These are phyloP conservation scores for Neofusicoccum kwambonambiense DNA, from an alignment of 2,329 filamentous ascomycete species.

Conservation along the genomic window DNA sequence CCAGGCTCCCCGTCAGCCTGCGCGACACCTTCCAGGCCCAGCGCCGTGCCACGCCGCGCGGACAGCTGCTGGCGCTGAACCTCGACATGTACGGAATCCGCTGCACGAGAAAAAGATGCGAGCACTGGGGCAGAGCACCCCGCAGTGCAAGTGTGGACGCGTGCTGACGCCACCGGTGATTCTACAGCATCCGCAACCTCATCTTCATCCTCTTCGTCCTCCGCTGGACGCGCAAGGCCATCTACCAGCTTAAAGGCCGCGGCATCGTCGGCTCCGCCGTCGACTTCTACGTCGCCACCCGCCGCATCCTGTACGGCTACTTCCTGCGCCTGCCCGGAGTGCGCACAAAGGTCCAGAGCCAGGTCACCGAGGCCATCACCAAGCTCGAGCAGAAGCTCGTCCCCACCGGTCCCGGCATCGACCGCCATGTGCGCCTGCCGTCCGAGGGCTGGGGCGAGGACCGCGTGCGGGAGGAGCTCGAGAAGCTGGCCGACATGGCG, in stretches of 20 bases:
- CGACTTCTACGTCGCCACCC: slow-evolving; percentile 70
- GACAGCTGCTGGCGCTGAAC: slow-evolving; percentile 61
- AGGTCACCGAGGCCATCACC: slow-evolving; percentile 74
- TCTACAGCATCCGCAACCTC: slow-evolving; percentile 11
- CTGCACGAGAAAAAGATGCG: neutral
- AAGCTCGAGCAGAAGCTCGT: slow-evolving; percentile 85
- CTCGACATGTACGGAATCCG: slow-evolving; percentile 61
- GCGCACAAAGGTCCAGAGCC: slow-evolving; percentile 77
- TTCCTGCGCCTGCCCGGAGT: slow-evolving; percentile 87
- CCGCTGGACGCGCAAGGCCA: slow-evolving; percentile 74
- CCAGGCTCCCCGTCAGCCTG: slow-evolving; percentile 69
- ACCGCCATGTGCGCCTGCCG: slow-evolving; percentile 73
- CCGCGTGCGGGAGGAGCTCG: slow-evolving; percentile 74
- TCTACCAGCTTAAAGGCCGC: slow-evolving; percentile 84
- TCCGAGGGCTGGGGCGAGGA: slow-evolving; percentile 81
- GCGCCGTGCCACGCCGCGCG: slow-evolving; percentile 56
- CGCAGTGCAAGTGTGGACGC: neutral
- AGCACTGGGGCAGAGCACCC: neutral
- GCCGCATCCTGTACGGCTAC: slow-evolving; percentile 75
- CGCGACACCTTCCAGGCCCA: slow-evolving; percentile 62
- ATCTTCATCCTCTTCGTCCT: slow-evolving; percentile 76
- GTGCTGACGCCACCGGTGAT: neutral
- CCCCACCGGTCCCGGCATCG: slow-evolving; percentile 66
- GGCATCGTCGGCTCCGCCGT: slow-evolving; percentile 76
- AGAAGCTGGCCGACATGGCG: slow-evolving; percentile 77